These are phyloP conservation scores for Carpinus viminea DNA, from an alignment of 306 rosid genomes.

Conservation along the genomic window DNA sequence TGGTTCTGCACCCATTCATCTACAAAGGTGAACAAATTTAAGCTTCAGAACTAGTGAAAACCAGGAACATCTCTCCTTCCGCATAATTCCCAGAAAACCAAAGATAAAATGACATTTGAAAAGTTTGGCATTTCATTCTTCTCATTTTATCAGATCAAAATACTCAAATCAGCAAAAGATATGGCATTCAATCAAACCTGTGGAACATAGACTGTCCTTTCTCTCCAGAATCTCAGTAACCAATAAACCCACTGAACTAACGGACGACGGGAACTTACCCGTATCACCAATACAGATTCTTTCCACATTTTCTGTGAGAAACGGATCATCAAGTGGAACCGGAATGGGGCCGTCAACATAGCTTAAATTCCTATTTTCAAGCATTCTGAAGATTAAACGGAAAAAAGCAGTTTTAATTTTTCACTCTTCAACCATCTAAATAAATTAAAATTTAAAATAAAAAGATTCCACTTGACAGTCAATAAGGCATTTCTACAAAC, in stretches of 20 bases:
- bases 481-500: conserved; percentile 15
- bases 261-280: conserved; percentile 36
- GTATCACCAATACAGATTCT: conserved; percentile 76
- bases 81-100: background rate
- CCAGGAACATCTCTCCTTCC: background rate
- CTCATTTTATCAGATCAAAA: background rate
- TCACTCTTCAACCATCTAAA: background rate
- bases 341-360: conserved; percentile 77
- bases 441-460: background rate
- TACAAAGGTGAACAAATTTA: conserved; percentile 32
- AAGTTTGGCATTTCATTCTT: background rate
- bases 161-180: conserved; percentile 2
- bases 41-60: conserved; percentile 27
- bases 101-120: too few relatives aligned
- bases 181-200: background rate
- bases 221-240: conserved; percentile 3
- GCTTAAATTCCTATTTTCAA: conserved; percentile 91
- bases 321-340: conserved; percentile 63
- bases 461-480: background rate
- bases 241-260: background rate
- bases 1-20: conserved; percentile 72
- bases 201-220: background rate
- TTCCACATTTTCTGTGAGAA: conserved; percentile 77
- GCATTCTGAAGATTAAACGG: conserved; percentile 64
- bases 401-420: background rate